phyloP scores from a whole-genome alignment of 305 asterid species.

The Solanum aculeatissimum region DNA sequence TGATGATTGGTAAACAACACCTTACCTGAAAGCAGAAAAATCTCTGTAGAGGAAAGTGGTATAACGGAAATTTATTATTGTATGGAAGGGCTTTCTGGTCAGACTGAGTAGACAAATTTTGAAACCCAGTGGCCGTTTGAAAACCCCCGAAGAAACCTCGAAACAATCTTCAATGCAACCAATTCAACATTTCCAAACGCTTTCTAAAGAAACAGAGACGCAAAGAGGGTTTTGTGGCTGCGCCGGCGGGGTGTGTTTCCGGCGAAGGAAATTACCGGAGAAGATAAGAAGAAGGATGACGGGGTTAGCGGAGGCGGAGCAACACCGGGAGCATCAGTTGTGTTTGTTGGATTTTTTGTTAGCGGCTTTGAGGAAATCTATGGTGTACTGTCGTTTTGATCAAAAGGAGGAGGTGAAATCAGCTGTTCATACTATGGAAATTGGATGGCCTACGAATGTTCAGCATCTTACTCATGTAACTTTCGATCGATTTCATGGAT shows the following conservation, averaged over 20 bases:
- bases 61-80: not conserved
- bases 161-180: constrained; percentile 29
- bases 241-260: not conserved
- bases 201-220: not conserved
- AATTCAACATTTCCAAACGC: not conserved
- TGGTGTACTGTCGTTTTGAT: constrained; percentile 75
- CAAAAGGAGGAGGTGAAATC: constrained; percentile 51
- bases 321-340: constrained; percentile 41
- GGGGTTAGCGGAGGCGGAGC: constrained; percentile 30
- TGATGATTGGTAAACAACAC: not conserved
- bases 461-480: constrained; percentile 94
- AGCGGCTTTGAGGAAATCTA: constrained; percentile 69
- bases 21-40: not conserved
- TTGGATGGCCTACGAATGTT: constrained; percentile 92
- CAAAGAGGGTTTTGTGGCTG: not conserved
- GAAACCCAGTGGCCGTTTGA: constrained; percentile 55
- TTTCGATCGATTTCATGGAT: constrained; percentile 78
- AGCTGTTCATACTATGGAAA: constrained; percentile 68
- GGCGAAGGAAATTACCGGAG: not conserved
- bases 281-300: constrained; percentile 20
- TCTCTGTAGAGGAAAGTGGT: not conserved
- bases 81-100: not conserved
- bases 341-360: constrained; percentile 58
- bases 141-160: constrained; percentile 23
- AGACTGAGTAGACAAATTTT: constrained; percentile 8